Conservation (phyloP, 164 flowering plant species). For the Nymphaea thermarum region DNA sequence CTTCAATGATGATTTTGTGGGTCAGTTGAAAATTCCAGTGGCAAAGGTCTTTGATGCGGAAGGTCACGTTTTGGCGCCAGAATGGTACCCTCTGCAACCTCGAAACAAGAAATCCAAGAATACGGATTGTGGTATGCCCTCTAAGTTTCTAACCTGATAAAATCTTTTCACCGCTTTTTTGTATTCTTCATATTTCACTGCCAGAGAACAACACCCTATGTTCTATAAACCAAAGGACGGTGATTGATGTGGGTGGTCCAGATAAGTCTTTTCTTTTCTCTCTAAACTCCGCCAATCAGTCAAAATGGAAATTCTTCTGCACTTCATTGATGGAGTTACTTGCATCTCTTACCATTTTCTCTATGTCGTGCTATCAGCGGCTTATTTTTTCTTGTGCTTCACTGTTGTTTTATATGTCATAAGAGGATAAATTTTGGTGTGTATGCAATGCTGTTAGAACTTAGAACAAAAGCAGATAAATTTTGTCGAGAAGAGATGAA, state of each 20-base stretch:
- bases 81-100: slow-evolving; percentile 70
- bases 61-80: slow-evolving; percentile 49
- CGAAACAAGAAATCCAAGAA: slow-evolving; percentile 61
- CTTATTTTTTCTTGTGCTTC: too few relatives aligned
- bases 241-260: too few relatives aligned
- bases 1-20: slow-evolving; percentile 78
- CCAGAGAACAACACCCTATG: too few relatives aligned
- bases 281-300: too few relatives aligned
- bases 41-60: slow-evolving; percentile 55
- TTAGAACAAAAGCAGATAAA: too few relatives aligned
- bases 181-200: not conserved
- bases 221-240: too few relatives aligned
- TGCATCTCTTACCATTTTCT: not conserved
- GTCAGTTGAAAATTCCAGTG: slow-evolving; percentile 52
- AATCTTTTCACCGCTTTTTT: not conserved
- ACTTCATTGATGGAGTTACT: not conserved
- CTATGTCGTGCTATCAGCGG: not conserved
- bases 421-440: too few relatives aligned
- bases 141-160: slow-evolving; percentile 1
- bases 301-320: not conserved
- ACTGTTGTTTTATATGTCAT: too few relatives aligned
- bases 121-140: slow-evolving; percentile 60
- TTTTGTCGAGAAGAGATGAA: too few relatives aligned
- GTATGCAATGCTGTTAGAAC: too few relatives aligned
- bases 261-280: too few relatives aligned